A percentile compares a stretch with the other conserved stretches of the same genome.
These are phyloP conservation scores for Vicia faba DNA, from an alignment of 306 rosid species.

Conservation along the genomic window DNA sequence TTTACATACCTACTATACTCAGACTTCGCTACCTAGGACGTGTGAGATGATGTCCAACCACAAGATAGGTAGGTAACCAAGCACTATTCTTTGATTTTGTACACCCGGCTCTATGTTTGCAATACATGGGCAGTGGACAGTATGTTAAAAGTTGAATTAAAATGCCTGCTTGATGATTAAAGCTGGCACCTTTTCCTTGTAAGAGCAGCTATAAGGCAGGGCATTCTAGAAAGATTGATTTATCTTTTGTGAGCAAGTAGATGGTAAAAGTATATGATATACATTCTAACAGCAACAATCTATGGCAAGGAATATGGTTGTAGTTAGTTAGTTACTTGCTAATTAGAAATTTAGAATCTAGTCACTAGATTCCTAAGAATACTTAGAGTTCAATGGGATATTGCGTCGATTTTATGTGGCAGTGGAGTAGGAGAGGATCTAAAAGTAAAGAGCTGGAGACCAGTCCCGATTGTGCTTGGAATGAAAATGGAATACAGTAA, in stretches of 20 bases:
- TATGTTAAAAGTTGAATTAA: background rate
- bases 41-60: background rate
- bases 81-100: background rate
- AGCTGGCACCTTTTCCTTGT: background rate
- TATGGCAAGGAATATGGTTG: conserved; percentile 4
- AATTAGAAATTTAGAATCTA: background rate
- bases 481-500: conserved; percentile 3
- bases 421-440: background rate
- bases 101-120: background rate
- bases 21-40: background rate
- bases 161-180: background rate
- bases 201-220: conserved; percentile 1
- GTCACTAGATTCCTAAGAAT: background rate
- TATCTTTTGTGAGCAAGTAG: background rate
- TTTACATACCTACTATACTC: background rate
- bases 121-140: background rate
- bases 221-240: background rate
- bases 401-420: background rate
- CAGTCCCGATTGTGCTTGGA: conserved; percentile 1
- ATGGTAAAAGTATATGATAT: background rate
- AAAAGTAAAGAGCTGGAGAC: background rate
- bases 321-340: conserved; percentile 1
- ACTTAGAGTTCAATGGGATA: background rate
- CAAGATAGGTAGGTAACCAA: background rate
- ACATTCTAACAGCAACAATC: conserved; percentile 9